A percentile compares a stretch with the other conserved stretches of the same genome.
phyloP scores from a whole-genome alignment of 2,329 filamentous ascomycete genomes.

The Zymoseptoria ardabiliae region DNA sequence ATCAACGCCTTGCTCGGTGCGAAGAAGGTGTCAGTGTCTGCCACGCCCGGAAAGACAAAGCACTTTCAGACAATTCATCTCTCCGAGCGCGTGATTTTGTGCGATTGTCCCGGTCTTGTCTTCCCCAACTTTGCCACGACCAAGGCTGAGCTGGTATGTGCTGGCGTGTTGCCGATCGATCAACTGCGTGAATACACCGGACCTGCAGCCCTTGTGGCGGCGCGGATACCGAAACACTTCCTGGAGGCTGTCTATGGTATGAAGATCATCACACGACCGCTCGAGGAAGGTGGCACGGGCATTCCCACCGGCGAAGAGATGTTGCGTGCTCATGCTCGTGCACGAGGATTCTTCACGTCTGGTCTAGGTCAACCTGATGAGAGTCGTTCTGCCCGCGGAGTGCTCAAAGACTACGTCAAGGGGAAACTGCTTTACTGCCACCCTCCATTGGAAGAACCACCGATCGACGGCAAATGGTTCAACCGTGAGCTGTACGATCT shows the following conservation, averaged over 20 bases:
- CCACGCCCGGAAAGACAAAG: constrained; percentile 97
- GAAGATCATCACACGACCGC: constrained; percentile 68
- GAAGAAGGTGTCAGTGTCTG: constrained; percentile 97
- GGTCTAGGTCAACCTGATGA: constrained; percentile 84
- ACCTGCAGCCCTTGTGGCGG: constrained; percentile 72
- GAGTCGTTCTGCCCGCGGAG: constrained; percentile 77
- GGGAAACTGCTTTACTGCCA: constrained; percentile 90
- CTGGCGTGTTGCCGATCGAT: constrained; percentile 91
- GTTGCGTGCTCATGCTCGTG: constrained; percentile 75
- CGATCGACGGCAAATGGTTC: constrained; percentile 66
- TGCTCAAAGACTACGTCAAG: constrained; percentile 96
- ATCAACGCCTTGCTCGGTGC: constrained; percentile 98
- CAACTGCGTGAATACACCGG: constrained; percentile 90
- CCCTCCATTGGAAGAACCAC: constrained; percentile 50
- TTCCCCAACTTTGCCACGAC: constrained; percentile 97
- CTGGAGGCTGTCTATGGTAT: constrained; percentile 92
- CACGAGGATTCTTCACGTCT: constrained; percentile 82
- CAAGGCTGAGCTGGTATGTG: constrained; percentile 92
- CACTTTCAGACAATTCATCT: constrained; percentile 98
- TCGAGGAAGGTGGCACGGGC: constrained; percentile 90
- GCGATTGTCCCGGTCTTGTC: constrained; percentile 96
- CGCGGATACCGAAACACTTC: constrained; percentile 79
- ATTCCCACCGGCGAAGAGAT: constrained; percentile 77
- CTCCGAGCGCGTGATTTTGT: constrained; percentile 79
- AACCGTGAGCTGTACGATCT: constrained; percentile 85